Percentiles rank a stretch among this genome's conserved stretches.
phyloP scores from a whole-genome alignment of 2,329 filamentous ascomycete species.

The Shiraia sp. region DNA sequence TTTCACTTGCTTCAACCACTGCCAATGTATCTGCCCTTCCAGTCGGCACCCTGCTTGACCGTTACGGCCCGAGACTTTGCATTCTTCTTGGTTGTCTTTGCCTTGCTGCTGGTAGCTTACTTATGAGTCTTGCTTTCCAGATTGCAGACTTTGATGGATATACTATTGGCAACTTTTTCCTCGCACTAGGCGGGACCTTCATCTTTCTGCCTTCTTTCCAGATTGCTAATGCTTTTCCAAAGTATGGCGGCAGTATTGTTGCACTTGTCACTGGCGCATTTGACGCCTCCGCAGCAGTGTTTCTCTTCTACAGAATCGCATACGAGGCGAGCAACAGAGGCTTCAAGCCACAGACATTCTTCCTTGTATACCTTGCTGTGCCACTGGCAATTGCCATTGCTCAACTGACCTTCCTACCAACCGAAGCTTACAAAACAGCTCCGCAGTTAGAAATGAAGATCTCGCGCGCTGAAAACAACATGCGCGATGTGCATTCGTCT shows the following conservation, averaged over 20 bases:
- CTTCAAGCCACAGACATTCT: conserved; percentile 70
- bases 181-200: conserved; percentile 79
- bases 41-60: conserved; percentile 43
- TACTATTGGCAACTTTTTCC: conserved; percentile 72
- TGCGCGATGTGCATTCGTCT: conserved; percentile 55
- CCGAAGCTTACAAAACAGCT: conserved; percentile 75
- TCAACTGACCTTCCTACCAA: conserved; percentile 74
- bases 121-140: conserved; percentile 44
- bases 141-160: conserved; percentile 51
- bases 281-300: conserved; percentile 79
- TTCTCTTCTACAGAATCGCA: conserved; percentile 72
- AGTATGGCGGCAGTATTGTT: conserved; percentile 75
- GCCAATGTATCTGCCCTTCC: conserved; percentile 45
- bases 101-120: conserved; percentile 38
- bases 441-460: conserved; percentile 43
- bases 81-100: conserved; percentile 36
- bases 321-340: conserved; percentile 62
- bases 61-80: conserved; percentile 42
- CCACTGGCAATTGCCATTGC: conserved; percentile 67
- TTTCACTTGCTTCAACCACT: conserved; percentile 43
- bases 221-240: conserved; percentile 80
- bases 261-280: conserved; percentile 81
- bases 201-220: conserved; percentile 84
- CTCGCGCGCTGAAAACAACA: conserved; percentile 32
- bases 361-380: conserved; percentile 71